Conservation (phyloP, 345 rosid genomes). For the Arabidopsis arenosa region DNA sequence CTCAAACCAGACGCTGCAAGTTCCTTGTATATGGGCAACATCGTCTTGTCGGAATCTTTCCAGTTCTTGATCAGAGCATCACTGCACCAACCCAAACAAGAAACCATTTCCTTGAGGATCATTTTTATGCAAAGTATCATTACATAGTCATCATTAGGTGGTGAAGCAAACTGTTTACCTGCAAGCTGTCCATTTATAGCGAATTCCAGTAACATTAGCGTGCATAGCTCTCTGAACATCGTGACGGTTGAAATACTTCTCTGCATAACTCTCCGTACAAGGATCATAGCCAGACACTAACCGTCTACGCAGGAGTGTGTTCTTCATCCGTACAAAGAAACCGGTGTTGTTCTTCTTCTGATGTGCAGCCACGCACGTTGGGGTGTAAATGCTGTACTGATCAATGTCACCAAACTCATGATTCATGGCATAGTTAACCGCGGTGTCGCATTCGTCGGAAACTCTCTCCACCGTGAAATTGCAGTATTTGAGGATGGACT, state of each 20-base stretch:
- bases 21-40: slow-evolving; percentile 78
- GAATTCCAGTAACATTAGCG: slow-evolving; percentile 76
- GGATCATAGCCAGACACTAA: slow-evolving; percentile 81
- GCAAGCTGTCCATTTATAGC: slow-evolving; percentile 93
- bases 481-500: slow-evolving; percentile 64
- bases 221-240: slow-evolving; percentile 90
- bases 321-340: slow-evolving; percentile 51
- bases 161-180: slow-evolving; percentile 50
- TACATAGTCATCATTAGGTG: neutral
- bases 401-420: slow-evolving; percentile 85
- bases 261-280: slow-evolving; percentile 83
- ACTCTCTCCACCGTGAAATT: slow-evolving; percentile 60
- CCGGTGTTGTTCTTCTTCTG: slow-evolving; percentile 39
- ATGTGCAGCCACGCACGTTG: slow-evolving; percentile 53
- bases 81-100: slow-evolving; percentile 48
- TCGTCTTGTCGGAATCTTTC: slow-evolving; percentile 75
- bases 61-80: slow-evolving; percentile 67
- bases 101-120: neutral
- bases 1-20: slow-evolving; percentile 74
- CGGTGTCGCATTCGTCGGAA: slow-evolving; percentile 60
- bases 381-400: slow-evolving; percentile 89
- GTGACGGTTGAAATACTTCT: slow-evolving; percentile 71
- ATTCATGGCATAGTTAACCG: slow-evolving; percentile 62
- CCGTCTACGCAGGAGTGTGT: slow-evolving; percentile 60
- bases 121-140: neutral